Base-by-base conservation (phyloP, 805 yeast species). In the Candida gorgasii region DNA sequence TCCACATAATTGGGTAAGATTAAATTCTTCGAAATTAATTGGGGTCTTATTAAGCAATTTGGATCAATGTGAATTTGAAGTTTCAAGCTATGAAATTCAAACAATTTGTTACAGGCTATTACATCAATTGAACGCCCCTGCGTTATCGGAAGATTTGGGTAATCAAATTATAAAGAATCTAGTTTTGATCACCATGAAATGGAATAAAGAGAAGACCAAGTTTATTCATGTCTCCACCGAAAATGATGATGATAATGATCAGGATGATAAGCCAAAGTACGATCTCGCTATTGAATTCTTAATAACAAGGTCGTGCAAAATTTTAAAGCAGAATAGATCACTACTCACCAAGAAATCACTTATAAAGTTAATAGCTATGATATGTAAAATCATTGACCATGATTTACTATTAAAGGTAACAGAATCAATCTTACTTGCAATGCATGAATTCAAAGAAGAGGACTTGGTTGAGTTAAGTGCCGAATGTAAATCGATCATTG, bases 1-100 rank as follows among this genome's bases (percentile, higher is more conserved):
- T 58, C 97, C 97, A 2, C 97, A 90, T 62, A 74, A 93, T 1
- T 90, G 98, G 98, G 85, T 90, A 5, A 78, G 97, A 53, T 69
- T 85, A 45, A 65, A 76, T 4, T 69, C 95, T 1, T 65, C 83
- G 5, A 70, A 90, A 40, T 65, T 88, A 24, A 59, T 82, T 29
- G 82, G 84, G 1, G 54, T 63, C 1, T 57, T 85, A 38, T 65
- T 86, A 43, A 54, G 74, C 7, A 69, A 74, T 39, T 36, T 65
- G 33, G 63, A 67, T 26, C 52, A 57, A 12, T 44, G 68, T 26
- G 48, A 63, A 2, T 68, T 81, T 32, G 53, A 50, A 16, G 19
- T 69, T 2, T 48, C 66, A 2, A 65, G 65, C 17, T 63, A 67
- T 20, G 79, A 81, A 36, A 54, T 85, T n/a, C 92, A 86, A 57